Evolutionary conservation across 73 alveolate species (phyloP).

Genomic region (Tetrahymena borealis): DNA sequence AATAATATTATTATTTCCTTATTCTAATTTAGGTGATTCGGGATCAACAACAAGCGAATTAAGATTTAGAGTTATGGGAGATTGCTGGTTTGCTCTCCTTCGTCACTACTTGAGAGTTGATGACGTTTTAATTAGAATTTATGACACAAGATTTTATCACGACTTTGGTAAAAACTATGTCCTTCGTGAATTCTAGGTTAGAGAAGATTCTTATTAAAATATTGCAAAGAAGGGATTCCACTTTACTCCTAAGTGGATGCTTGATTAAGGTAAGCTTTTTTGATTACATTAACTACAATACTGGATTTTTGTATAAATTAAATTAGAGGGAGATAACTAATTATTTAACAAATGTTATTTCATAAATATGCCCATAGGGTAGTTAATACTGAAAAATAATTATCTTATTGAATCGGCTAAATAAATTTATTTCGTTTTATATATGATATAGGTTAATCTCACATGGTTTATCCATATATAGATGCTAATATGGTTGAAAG

Average conservation of each 20-base stretch:
- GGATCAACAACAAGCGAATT: slow-evolving; percentile 77
- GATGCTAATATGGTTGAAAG: not conserved
- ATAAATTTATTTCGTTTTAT: not conserved
- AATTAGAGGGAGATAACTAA: too few relatives aligned
- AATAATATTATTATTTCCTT: not conserved
- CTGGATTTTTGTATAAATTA: too few relatives aligned
- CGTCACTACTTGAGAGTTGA: slow-evolving; percentile 95
- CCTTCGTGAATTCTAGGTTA: slow-evolving; percentile 23
- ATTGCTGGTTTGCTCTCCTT: slow-evolving; percentile 90
- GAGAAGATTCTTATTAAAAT: slow-evolving; percentile 20
- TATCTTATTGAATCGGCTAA: not conserved
- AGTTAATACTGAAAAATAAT: not conserved
- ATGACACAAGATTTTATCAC: slow-evolving; percentile 95
- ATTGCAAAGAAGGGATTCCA: slow-evolving; percentile 20
- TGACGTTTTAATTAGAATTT: slow-evolving; percentile 87
- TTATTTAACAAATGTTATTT: too few relatives aligned
- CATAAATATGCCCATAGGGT: too few relatives aligned
- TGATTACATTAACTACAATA: too few relatives aligned
- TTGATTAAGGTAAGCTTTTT: not conserved
- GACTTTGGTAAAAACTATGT: slow-evolving; percentile 74
- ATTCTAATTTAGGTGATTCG: slow-evolving; percentile 45
- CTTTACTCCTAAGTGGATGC: slow-evolving; percentile 37
- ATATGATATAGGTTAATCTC: not conserved
- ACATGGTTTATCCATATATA: not conserved
- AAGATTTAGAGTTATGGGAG: slow-evolving; percentile 96